These are phyloP conservation scores for Colletotrichum phormii DNA, from an alignment of 2,329 filamentous ascomycete genomes.

Conservation along the genomic window DNA sequence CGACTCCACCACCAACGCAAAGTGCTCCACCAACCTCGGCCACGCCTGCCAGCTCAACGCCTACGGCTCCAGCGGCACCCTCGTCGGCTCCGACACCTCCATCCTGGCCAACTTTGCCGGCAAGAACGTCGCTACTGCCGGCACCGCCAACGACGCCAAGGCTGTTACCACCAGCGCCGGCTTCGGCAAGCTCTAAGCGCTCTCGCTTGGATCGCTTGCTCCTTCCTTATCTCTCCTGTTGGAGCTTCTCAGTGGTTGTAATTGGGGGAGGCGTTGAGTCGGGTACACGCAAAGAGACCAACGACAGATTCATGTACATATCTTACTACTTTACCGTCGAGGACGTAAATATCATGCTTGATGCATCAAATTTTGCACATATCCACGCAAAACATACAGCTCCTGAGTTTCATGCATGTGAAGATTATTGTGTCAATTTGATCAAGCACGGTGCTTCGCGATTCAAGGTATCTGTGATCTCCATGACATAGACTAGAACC, in stretches of 20 bases:
- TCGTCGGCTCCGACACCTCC: constrained; percentile 54
- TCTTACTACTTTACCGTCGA: constrained; percentile 4
- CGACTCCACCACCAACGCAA: constrained; percentile 48
- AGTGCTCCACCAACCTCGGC: constrained; percentile 59
- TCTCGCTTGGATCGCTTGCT: neutral
- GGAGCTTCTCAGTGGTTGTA: neutral
- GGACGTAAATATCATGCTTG: constrained; percentile 35
- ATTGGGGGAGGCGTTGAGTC: neutral
- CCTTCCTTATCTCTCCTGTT: no score
- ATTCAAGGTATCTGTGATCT: neutral
- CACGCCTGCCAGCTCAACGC: constrained; percentile 63
- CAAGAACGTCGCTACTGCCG: constrained; percentile 55
- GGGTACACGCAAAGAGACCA: neutral
- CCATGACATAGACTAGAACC: neutral
- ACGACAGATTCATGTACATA: constrained; percentile 32
- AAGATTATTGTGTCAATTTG: neutral
- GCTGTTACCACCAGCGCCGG: constrained; percentile 55
- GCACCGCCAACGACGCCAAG: constrained; percentile 47
- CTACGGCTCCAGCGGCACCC: constrained; percentile 53
- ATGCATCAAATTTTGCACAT: constrained; percentile 11
- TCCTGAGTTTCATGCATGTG: neutral
- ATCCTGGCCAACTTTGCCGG: constrained; percentile 58
- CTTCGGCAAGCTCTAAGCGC: constrained; percentile 55
- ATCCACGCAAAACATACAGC: neutral
- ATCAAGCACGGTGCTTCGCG: no score